Evolutionary conservation across 2,329 filamentous ascomycete genomes (phyloP).

Genomic region (Alternaria atra): DNA sequence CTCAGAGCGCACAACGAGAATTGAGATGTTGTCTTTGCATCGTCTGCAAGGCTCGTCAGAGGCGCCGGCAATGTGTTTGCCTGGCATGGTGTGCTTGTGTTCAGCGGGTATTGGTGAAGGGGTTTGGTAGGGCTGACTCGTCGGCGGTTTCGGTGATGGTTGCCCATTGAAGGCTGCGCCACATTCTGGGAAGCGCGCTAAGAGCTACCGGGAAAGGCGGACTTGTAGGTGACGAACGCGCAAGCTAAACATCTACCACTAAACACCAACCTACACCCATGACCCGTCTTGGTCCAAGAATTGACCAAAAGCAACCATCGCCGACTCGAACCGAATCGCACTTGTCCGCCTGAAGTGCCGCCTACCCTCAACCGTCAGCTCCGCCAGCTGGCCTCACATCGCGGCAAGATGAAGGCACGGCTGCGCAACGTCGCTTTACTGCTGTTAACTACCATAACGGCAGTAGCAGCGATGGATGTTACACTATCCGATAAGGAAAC

Average conservation of each 20-base stretch:
- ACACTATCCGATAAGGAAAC: slow-evolving; percentile 23
- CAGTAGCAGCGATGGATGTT: slow-evolving; percentile 50
- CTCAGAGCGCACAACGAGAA: slow-evolving; percentile 66
- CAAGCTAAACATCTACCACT: slow-evolving; percentile 25
- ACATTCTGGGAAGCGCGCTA: slow-evolving; percentile 23
- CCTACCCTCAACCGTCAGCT: slow-evolving; percentile 20
- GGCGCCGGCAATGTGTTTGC: slow-evolving; percentile 33
- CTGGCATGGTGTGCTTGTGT: slow-evolving; percentile 40
- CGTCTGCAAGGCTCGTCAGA: slow-evolving; percentile 60
- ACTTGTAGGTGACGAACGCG: slow-evolving; percentile 31
- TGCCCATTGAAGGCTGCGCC: slow-evolving; percentile 23
- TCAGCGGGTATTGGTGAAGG: slow-evolving; percentile 11
- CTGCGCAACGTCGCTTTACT: slow-evolving; percentile 45
- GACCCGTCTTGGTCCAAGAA: neutral
- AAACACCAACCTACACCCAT: slow-evolving; percentile 18
- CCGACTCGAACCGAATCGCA: slow-evolving; percentile 7
- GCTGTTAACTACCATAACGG: slow-evolving; percentile 43
- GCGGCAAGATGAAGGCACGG: slow-evolving; percentile 48
- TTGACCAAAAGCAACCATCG: neutral
- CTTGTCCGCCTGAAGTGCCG: slow-evolving; percentile 8
- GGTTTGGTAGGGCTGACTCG: slow-evolving; percentile 20
- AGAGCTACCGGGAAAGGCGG: slow-evolving; percentile 22
- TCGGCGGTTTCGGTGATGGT: slow-evolving; percentile 4
- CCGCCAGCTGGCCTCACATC: slow-evolving; percentile 44
- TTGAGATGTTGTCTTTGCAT: slow-evolving; percentile 62